Percentiles rank a stretch among this genome's conserved stretches.
Conservation (phyloP, 768 basidiomycete genomes). For the Dacryopinax spathularia region DNA sequence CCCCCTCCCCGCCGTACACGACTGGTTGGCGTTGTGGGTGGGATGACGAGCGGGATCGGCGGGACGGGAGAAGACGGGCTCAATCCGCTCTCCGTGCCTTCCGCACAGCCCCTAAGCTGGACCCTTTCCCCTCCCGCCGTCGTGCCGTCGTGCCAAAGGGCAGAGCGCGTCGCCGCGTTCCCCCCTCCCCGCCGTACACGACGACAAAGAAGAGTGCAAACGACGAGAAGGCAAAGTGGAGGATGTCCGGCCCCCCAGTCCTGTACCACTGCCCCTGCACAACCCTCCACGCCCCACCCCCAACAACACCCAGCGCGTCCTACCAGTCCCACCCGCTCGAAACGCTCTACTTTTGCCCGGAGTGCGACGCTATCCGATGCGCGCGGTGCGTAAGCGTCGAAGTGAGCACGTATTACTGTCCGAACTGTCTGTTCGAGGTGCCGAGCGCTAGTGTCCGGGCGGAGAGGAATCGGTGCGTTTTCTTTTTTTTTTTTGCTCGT, state of each 20-base stretch:
- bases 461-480: conserved; percentile 79
- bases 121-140: not conserved
- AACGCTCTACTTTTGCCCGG: conserved; percentile 90
- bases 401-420: conserved; percentile 95
- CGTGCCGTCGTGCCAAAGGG: no score
- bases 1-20: no score
- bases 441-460: conserved; percentile 95
- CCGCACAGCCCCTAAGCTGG: not conserved
- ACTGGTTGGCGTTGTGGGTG: not conserved
- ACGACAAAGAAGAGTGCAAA: not conserved
- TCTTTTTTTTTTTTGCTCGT: not conserved
- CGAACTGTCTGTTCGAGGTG: conserved; percentile 96
- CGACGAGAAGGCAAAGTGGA: not conserved
- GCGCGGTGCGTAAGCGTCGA: conserved; percentile 84
- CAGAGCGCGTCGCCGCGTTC: no score
- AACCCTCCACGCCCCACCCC: conserved; percentile 38
- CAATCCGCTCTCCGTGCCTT: not conserved
- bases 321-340: conserved; percentile 72
- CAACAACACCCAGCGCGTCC: conserved; percentile 60
- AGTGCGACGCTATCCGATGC: conserved; percentile 91
- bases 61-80: conserved; percentile 2
- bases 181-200: not conserved
- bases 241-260: conserved; percentile 14
- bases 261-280: conserved; percentile 25
- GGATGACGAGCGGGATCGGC: not conserved